Evolutionary conservation across 495 filamentous ascomycete genomes (phyloP).

Genomic region (Penicillium salamii): DNA sequence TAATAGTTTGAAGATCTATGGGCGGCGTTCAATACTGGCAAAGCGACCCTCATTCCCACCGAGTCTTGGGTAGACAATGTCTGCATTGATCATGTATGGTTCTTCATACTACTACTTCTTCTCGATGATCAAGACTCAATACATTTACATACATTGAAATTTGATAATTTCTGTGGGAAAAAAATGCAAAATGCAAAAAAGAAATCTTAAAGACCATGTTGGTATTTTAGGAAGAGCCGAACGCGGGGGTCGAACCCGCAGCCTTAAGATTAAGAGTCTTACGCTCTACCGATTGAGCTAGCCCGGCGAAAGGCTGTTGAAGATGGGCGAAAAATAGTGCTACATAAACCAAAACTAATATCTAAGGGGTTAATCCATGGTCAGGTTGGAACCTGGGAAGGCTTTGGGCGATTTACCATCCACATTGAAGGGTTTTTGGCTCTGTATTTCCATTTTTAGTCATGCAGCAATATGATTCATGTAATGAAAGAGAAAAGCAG

Average conservation of each 20-base stretch:
- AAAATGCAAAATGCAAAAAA: conserved; percentile 21
- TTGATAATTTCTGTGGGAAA: too few relatives aligned
- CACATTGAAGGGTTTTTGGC: too few relatives aligned
- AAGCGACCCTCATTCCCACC: conserved; percentile 16
- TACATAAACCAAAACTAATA: too few relatives aligned
- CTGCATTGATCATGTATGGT: conserved; percentile 5
- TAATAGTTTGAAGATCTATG: conserved; percentile 18
- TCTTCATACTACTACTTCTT: too few relatives aligned
- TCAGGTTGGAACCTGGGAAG: too few relatives aligned
- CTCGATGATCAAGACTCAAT: too few relatives aligned
- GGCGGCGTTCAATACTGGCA: conserved; percentile 14
- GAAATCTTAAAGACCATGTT: conserved; percentile 10
- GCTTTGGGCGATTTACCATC: too few relatives aligned
- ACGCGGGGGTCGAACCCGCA: conserved; percentile 58
- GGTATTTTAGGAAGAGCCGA: conserved; percentile 40
- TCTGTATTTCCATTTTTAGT: too few relatives aligned
- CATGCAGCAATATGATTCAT: too few relatives aligned
- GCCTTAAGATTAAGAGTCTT: conserved; percentile 61
- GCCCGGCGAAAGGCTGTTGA: conserved; percentile 38
- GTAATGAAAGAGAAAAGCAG: too few relatives aligned
- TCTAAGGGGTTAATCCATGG: too few relatives aligned
- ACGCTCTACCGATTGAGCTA: conserved; percentile 62
- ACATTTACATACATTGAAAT: too few relatives aligned
- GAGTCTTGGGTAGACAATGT: conserved; percentile 16
- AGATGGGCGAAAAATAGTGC: not conserved